A percentile compares a stretch with the other conserved stretches of the same genome.
These are phyloP conservation scores for Pelargonium australe DNA, from an alignment of 441 rosid species.

Conservation along the genomic window DNA sequence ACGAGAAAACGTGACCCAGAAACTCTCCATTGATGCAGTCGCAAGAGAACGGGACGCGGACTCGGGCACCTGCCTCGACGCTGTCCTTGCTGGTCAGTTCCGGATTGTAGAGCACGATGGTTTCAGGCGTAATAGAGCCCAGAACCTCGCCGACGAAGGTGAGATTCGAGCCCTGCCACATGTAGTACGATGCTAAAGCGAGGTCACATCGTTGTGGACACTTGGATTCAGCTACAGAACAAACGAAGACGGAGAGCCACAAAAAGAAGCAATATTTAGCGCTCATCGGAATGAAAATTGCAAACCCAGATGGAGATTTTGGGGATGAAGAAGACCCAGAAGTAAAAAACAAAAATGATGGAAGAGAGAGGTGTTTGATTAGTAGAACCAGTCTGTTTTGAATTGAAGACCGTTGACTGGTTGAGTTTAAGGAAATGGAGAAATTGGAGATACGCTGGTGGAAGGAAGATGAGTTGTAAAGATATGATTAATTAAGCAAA, in stretches of 20 bases:
- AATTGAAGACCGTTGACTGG: neutral
- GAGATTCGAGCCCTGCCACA: slow-evolving; percentile 24
- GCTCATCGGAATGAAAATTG: neutral
- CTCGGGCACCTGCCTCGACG: slow-evolving; percentile 3
- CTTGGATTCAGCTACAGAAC: slow-evolving; percentile 24
- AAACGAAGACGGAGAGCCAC: neutral
- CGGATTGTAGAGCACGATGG: slow-evolving; percentile 24
- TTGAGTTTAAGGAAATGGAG: too few relatives aligned
- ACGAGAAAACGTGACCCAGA: slow-evolving; percentile 31
- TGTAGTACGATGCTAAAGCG: slow-evolving; percentile 37
- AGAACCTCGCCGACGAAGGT: slow-evolving; percentile 25
- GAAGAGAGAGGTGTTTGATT: neutral
- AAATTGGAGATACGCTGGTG: too few relatives aligned
- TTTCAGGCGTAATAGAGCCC: slow-evolving; percentile 7
- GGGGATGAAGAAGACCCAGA: neutral
- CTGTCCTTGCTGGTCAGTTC: slow-evolving; percentile 18
- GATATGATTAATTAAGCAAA: too few relatives aligned
- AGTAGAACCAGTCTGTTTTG: neutral
- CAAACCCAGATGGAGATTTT: neutral
- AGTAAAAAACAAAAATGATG: neutral
- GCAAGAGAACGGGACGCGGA: slow-evolving; percentile 37
- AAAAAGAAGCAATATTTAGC: neutral
- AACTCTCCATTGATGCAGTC: slow-evolving; percentile 27
- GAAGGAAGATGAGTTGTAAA: too few relatives aligned
- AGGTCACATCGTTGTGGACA: slow-evolving; percentile 32